Conservation (phyloP, 306 rosid species). For the Malus sieversii region DNA sequence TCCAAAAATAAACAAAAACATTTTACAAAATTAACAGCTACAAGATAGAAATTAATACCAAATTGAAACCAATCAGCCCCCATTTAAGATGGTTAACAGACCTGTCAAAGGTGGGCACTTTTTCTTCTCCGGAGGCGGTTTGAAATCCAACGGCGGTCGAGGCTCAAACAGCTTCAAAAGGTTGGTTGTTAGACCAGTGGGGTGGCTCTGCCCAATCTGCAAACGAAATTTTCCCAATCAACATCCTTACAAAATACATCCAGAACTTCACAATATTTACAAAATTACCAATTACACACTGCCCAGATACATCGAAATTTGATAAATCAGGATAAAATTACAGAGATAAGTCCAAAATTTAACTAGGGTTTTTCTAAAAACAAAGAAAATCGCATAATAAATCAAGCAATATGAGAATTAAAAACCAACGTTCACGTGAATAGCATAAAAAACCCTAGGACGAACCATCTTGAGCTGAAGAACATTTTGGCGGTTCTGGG, state of each 20-base stretch:
- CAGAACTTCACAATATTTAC: neutral
- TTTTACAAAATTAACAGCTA: neutral
- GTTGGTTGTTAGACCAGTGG: slow-evolving; percentile 86
- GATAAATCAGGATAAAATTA: neutral
- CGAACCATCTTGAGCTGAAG: slow-evolving; percentile 92
- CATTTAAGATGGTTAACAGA: neutral
- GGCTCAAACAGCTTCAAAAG: slow-evolving; percentile 96
- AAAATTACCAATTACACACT: neutral
- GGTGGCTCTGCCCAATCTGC: slow-evolving; percentile 99
- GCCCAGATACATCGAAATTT: neutral
- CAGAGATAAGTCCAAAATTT: neutral
- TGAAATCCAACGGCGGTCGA: slow-evolving; percentile 84
- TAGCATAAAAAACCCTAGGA: neutral
- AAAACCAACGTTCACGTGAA: neutral
- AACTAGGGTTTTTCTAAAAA: neutral
- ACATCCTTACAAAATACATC: neutral
- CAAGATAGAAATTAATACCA: neutral
- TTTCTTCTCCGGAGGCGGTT: slow-evolving; percentile 94
- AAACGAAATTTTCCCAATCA: neutral
- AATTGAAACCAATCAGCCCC: neutral
- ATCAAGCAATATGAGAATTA: neutral
- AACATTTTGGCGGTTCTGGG: slow-evolving; percentile 93
- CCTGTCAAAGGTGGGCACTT: slow-evolving; percentile 90
- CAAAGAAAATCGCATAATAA: neutral
- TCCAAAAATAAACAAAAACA: neutral